Conservation (phyloP, 805 yeast genomes). For the Wickerhamiella spandovensis region DNA sequence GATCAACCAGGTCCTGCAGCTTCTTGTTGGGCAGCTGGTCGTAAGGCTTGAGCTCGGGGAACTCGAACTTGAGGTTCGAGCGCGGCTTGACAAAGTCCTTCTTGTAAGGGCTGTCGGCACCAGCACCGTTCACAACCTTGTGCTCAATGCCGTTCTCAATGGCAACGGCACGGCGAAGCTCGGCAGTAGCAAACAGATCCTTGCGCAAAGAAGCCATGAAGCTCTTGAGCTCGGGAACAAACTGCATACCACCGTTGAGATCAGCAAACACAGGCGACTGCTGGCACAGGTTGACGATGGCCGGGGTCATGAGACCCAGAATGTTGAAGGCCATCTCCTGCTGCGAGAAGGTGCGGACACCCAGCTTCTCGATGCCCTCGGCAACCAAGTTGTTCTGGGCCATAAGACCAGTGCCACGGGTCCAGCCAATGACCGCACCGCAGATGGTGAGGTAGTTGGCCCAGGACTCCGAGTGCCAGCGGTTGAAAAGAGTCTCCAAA, state of each 20-base stretch:
- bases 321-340: slow-evolving; percentile 99
- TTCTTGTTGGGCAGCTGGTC: slow-evolving; percentile 46
- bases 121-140: slow-evolving; percentile 71
- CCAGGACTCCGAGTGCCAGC: slow-evolving; percentile 99
- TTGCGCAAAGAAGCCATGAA: slow-evolving; percentile 68
- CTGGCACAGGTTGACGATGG: slow-evolving; percentile 76
- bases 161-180: slow-evolving; percentile 88
- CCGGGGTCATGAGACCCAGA: slow-evolving; percentile 83
- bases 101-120: slow-evolving; percentile 74
- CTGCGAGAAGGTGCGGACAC: slow-evolving; percentile 97
- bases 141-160: slow-evolving; percentile 85
- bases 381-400: slow-evolving; percentile 93
- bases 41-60: slow-evolving; percentile 78
- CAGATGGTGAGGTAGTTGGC: slow-evolving; percentile 83
- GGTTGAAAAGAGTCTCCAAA: slow-evolving; percentile 90
- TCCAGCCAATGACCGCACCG: slow-evolving; percentile 99
- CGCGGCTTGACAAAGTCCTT: slow-evolving; percentile 76
- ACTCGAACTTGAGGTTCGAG: slow-evolving; percentile 85
- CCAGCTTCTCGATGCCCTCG: slow-evolving; percentile 88
- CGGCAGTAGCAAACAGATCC: slow-evolving; percentile 64
- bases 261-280: slow-evolving; percentile 94
- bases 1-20: slow-evolving; percentile 80
- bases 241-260: slow-evolving; percentile 96
- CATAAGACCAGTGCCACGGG: slow-evolving; percentile 99
- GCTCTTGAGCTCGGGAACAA: slow-evolving; percentile 80